Base-by-base conservation (phyloP, 1,284 basidiomycete genomes). In the Cryptococcus depauperatus region DNA sequence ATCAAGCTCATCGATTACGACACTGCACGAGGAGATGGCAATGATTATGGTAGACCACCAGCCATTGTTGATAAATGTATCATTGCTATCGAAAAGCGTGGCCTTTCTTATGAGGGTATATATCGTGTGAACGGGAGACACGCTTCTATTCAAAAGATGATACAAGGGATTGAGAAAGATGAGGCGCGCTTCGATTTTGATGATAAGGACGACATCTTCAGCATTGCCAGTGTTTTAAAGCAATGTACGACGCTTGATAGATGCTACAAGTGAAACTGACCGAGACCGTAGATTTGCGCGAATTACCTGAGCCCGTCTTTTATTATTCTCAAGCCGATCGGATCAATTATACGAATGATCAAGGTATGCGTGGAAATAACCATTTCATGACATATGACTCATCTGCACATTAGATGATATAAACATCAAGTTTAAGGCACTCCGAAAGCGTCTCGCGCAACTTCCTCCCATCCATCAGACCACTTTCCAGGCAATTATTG, bases 271-370 rank as follows among this genome's bases (percentile, higher is more conserved):
- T n/a, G n/a, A n/a, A n/a, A n/a, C n/a, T n/a, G n/a, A n/a, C n/a
- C 43, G n/a, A 87, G 74, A 85, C 33, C 92, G 90, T 25, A 64
- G 62, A 69, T 72, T 75, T 99, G 30, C 82, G 93, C 26, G 88
- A 92, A 62, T 74, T 98, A 3, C 91, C 93, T 0, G 87, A 92
- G 58, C 86, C 92, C 0, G 76, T 97, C n/a, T 92, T 97, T 74
- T 82, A 75, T 53, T 87, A 87, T 59, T 75, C 85, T 2, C 73
- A 88, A 26, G 79, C 83, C 47, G 93, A 97, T 58, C 79, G 90
- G 23, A 75, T 86, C 46, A 84, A 89, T 57, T 82, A 91, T 63
- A 82, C 84, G 1, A 81, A 84, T 57, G 80, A 82, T 51, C 69
- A 81, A 62, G 81, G 86, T 85, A 56, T 41, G 73, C 55, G 19